phyloP scores from a whole-genome alignment of 495 filamentous ascomycete genomes.

The Penicillium silybi region DNA sequence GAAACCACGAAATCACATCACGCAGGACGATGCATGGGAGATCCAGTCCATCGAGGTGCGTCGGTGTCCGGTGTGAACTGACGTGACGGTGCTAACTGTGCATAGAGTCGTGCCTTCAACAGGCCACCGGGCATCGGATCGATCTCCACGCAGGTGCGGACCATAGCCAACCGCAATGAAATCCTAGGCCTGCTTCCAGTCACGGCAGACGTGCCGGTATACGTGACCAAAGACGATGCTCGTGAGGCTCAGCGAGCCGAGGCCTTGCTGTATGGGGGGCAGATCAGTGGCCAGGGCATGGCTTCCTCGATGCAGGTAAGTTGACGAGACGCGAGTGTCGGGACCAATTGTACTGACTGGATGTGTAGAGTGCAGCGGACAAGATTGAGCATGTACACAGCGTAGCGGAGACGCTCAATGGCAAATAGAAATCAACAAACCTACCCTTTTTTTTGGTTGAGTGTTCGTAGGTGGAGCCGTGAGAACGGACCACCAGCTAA shows the following conservation, averaged over 20 bases:
- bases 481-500: not conserved
- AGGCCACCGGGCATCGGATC: slow-evolving; percentile 28
- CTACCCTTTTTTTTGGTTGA: not conserved
- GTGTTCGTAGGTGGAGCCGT: not conserved
- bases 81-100: not conserved
- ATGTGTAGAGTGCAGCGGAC: slow-evolving; percentile 30
- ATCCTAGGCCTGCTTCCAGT: slow-evolving; percentile 22
- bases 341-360: not conserved
- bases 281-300: slow-evolving; percentile 24
- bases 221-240: slow-evolving; percentile 35
- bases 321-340: not conserved
- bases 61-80: not conserved
- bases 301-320: slow-evolving; percentile 35
- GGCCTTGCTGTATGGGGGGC: slow-evolving; percentile 28
- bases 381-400: slow-evolving; percentile 24
- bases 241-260: slow-evolving; percentile 33
- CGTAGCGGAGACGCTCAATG: not conserved
- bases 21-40: slow-evolving; percentile 30
- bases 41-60: slow-evolving; percentile 32
- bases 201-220: slow-evolving; percentile 18
- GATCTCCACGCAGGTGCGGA: slow-evolving; percentile 30
- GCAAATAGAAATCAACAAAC: not conserved
- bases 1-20: slow-evolving; percentile 32
- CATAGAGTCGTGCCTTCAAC: slow-evolving; percentile 35
- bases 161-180: slow-evolving; percentile 38